Conservation (phyloP, 2,329 filamentous ascomycete genomes). For the Aspergillus calidoustus region DNA sequence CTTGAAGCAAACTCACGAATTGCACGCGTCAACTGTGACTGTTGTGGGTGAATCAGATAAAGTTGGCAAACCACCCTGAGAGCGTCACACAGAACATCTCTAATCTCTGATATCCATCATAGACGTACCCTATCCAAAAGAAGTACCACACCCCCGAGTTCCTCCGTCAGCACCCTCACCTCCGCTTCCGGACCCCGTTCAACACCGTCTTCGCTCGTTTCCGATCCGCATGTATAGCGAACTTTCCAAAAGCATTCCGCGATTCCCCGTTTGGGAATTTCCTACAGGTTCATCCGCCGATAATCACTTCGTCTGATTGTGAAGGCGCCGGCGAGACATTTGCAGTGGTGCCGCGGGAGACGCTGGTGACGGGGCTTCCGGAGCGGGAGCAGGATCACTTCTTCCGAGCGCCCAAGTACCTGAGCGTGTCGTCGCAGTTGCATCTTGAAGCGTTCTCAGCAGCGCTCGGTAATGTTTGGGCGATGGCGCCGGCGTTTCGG, state of each 20-base stretch:
- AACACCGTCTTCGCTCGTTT: conserved; percentile 81
- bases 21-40: conserved; percentile 72
- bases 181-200: conserved; percentile 79
- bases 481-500: conserved; percentile 88
- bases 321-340: conserved; percentile 97
- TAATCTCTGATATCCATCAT: neutral
- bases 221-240: conserved; percentile 77
- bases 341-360: conserved; percentile 60
- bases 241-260: conserved; percentile 76
- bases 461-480: conserved; percentile 89
- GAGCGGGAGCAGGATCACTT: conserved; percentile 60
- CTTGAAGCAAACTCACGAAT: conserved; percentile 74
- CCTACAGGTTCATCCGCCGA: conserved; percentile 79
- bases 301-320: conserved; percentile 96
- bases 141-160: conserved; percentile 93
- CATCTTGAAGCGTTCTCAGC: conserved; percentile 92
- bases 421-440: conserved; percentile 92
- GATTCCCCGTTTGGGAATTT: conserved; percentile 62
- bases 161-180: conserved; percentile 83
- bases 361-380: conserved; percentile 23
- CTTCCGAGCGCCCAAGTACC: conserved; percentile 86
- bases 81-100: neutral
- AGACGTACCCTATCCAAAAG: conserved; percentile 94
- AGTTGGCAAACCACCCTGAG: conserved; percentile 56
- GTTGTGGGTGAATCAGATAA: conserved; percentile 79